Base-by-base conservation (phyloP, 2,329 filamentous ascomycete species). In the Teratosphaeria nubilosa region DNA sequence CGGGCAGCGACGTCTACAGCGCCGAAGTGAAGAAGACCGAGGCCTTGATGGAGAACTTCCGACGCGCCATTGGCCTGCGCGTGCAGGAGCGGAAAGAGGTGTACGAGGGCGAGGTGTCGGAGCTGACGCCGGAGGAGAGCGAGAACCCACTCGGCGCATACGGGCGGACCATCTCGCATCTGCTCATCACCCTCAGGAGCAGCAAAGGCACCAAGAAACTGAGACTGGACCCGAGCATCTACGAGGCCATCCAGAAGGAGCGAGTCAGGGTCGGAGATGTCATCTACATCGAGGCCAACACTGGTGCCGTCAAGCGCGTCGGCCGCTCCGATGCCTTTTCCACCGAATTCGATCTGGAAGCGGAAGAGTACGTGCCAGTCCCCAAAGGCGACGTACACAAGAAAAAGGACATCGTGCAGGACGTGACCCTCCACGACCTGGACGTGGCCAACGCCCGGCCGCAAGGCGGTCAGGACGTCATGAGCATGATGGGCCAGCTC, bases 401-500 rank as follows among this genome's bases (percentile, higher is more conserved):
- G 84, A 97, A 96, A 85, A 99, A 99, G 80, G 94, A 99, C 77
- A 95, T 99, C 66, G 94, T 99, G 37, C 94, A 99, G 74, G 94
- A 99, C 70, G 94, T 99, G 62, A 96, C 94, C 52, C 82, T 99
- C 63, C 94, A 99, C 74, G 94, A 99, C 71, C 80, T 99, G 58
- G 94, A 99, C 70, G 87, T 97, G 62, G 94, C 94, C 64, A 99
- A 99, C 70, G 88, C 94, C 14, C 82, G 92, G 68, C 94, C 94
- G 4, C 91, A 97, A 78, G 94, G 94, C 56, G 94, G 94, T 51
- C 94, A 99, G 79, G 94, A 99, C 74, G 95, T 99, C 65, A 97
- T 99, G 91, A 96, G 91, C 78, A 97, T 99, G 94, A 97, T 99
- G 92, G 94, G 94, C 68, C 94, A 99, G 76, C 78, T 99, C 70